A percentile compares a stretch with the other conserved stretches of the same genome.
These are phyloP conservation scores for Stagonosporopsis rhizophila DNA, from an alignment of 2,329 filamentous ascomycete genomes.

Conservation along the genomic window DNA sequence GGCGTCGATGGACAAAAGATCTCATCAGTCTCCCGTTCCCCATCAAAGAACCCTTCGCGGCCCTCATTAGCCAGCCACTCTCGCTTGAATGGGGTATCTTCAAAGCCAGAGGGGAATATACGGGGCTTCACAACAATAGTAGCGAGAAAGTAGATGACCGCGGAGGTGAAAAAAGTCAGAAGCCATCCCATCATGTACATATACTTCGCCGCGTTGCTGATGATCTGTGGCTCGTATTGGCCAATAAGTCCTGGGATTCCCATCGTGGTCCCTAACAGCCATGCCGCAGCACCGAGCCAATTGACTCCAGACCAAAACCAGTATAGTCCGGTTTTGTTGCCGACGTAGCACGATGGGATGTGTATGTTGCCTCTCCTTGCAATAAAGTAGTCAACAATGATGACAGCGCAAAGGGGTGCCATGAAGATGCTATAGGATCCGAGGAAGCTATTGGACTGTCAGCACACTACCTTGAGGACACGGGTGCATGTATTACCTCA, in stretches of 20 bases:
- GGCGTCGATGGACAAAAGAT: conserved; percentile 23
- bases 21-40: conserved; percentile 30
- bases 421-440: conserved; percentile 53
- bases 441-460: conserved; percentile 46
- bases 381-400: conserved; percentile 52
- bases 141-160: conserved; percentile 35
- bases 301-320: conserved; percentile 46
- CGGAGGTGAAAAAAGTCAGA: conserved; percentile 41
- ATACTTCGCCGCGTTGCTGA: conserved; percentile 40
- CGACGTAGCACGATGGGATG: conserved; percentile 49
- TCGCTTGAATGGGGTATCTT: conserved; percentile 22
- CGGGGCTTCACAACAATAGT: conserved; percentile 26
- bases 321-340: conserved; percentile 34
- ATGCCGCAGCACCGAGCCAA: conserved; percentile 41
- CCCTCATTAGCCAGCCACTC: conserved; percentile 37
- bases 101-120: conserved; percentile 29
- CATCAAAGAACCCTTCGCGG: conserved; percentile 40
- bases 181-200: conserved; percentile 50
- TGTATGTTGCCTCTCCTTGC: conserved; percentile 52
- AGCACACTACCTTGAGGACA: neutral
- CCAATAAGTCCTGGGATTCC: conserved; percentile 45
- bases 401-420: conserved; percentile 49
- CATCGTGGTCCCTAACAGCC: conserved; percentile 41
- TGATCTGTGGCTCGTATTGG: conserved; percentile 41
- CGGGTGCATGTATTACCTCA: conserved; percentile 25